A percentile compares a stretch with the other conserved stretches of the same genome.
phyloP scores from a whole-genome alignment of 805 yeast species.

The Kluyveromyces siamensis region DNA sequence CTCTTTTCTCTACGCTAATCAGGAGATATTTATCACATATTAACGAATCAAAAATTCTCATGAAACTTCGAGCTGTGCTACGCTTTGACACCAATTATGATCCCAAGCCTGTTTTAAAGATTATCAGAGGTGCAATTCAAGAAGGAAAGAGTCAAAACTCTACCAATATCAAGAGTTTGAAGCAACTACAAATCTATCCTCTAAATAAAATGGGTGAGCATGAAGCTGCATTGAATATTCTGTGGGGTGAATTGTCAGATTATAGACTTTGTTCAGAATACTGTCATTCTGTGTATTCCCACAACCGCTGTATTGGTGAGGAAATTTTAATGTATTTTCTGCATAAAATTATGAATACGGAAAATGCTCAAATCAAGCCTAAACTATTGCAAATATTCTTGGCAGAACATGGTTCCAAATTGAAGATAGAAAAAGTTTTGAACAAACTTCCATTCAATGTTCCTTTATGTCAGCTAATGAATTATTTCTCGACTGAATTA shows the following conservation, averaged over 20 bases:
- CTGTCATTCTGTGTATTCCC: conserved; percentile 41
- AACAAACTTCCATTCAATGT: conserved; percentile 43
- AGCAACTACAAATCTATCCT: conserved; percentile 39
- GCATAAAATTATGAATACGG: conserved; percentile 30
- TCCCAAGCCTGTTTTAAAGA: conserved; percentile 28
- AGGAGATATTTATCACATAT: conserved; percentile 34
- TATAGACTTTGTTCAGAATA: conserved; percentile 50
- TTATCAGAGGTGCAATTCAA: conserved; percentile 10
- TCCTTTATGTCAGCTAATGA: conserved; percentile 34
- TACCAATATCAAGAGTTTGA: conserved; percentile 5
- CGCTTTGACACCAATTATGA: conserved; percentile 30
- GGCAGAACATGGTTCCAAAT: conserved; percentile 17
- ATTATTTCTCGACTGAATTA: conserved; percentile 38
- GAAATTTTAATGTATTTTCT: conserved; percentile 33
- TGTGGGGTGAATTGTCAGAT: conserved; percentile 49
- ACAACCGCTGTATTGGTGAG: conserved; percentile 33
- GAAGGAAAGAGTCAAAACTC: not conserved
- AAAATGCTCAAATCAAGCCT: conserved; percentile 15
- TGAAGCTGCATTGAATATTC: conserved; percentile 51
- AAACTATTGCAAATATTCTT: conserved; percentile 14
- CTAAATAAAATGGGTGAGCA: conserved; percentile 53
- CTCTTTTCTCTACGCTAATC: conserved; percentile 37
- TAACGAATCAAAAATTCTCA: conserved; percentile 9
- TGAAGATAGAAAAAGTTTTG: conserved; percentile 29
- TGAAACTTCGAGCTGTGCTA: conserved; percentile 31